phyloP scores from a whole-genome alignment of 805 yeast species.

The Wickerhamomyces queroliae region DNA sequence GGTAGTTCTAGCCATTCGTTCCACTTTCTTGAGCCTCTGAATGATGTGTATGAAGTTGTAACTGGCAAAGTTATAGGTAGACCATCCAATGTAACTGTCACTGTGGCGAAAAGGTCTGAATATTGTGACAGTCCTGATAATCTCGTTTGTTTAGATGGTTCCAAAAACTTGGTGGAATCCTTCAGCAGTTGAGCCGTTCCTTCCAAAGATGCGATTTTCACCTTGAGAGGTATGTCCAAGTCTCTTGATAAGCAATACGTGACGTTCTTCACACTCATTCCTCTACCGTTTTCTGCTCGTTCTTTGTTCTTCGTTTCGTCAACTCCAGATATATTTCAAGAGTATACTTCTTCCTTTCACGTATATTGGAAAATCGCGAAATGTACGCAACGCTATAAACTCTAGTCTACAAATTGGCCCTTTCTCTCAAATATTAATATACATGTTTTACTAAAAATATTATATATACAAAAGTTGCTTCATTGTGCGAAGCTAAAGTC shows the following conservation, averaged over 20 bases:
- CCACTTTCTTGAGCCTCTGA: slow-evolving; percentile 48
- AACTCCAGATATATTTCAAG: too few relatives aligned
- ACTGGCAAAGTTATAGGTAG: slow-evolving; percentile 45
- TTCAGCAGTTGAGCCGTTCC: slow-evolving; percentile 36
- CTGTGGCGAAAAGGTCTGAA: slow-evolving; percentile 38
- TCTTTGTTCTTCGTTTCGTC: too few relatives aligned
- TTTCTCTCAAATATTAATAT: too few relatives aligned
- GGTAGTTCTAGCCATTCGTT: slow-evolving; percentile 72
- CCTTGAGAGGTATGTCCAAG: slow-evolving; percentile 38
- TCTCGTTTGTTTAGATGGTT: slow-evolving; percentile 38
- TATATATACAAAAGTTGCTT: too few relatives aligned
- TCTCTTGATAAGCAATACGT: slow-evolving; percentile 56
- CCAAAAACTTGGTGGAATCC: slow-evolving; percentile 39
- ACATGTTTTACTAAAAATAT: too few relatives aligned
- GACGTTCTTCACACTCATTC: slow-evolving; percentile 31
- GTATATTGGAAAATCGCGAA: too few relatives aligned
- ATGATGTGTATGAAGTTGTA: slow-evolving; percentile 42
- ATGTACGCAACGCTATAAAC: too few relatives aligned
- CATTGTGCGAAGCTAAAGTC: too few relatives aligned
- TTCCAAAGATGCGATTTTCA: slow-evolving; percentile 42
- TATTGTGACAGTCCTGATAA: slow-evolving; percentile 30
- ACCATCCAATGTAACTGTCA: slow-evolving; percentile 37
- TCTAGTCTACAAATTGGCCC: too few relatives aligned
- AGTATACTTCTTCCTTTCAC: too few relatives aligned
- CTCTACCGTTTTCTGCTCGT: neutral